Percentiles rank a stretch among this genome's conserved stretches.
Conservation (phyloP, 345 rosid species). For the Pugionium dolabratum region DNA sequence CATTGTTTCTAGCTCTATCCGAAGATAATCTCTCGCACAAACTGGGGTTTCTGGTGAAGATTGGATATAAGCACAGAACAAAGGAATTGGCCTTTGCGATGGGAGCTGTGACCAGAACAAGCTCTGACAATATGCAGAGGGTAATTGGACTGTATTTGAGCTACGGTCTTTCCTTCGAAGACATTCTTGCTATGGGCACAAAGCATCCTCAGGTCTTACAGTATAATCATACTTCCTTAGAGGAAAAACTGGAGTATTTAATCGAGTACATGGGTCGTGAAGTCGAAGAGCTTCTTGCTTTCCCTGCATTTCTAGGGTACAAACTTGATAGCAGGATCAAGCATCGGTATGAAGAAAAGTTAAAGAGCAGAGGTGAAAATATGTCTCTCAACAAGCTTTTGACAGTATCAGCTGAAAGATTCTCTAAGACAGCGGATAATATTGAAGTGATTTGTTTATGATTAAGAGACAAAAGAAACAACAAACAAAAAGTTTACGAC, state of each 20-base stretch:
- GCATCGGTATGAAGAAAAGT: conserved; percentile 63
- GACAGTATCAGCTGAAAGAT: conserved; percentile 59
- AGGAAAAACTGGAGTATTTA: conserved; percentile 75
- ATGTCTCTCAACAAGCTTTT: conserved; percentile 74
- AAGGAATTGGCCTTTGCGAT: conserved; percentile 64
- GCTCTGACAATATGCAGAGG: conserved; percentile 73
- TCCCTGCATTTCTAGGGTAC: conserved; percentile 85
- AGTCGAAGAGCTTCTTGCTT: conserved; percentile 65
- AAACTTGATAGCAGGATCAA: conserved; percentile 80
- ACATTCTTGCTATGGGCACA: conserved; percentile 67
- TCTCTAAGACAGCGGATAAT: conserved; percentile 36
- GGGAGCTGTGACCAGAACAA: conserved; percentile 79
- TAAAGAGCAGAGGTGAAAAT: conserved; percentile 54
- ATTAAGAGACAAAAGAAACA: conserved; percentile 20
- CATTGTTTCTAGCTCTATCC: conserved; percentile 66
- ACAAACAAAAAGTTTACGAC: too few species aligned
- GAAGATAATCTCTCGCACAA: conserved; percentile 57
- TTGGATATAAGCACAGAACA: conserved; percentile 58
- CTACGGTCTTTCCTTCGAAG: conserved; percentile 57
- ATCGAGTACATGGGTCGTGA: conserved; percentile 73
- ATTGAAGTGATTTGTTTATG: conserved; percentile 39
- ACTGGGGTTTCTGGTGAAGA: conserved; percentile 68
- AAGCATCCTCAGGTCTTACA: conserved; percentile 81
- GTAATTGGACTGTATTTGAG: conserved; percentile 64
- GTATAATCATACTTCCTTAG: conserved; percentile 55